phyloP scores from a whole-genome alignment of 257 asterid species.

The Solanum dulcamara region DNA sequence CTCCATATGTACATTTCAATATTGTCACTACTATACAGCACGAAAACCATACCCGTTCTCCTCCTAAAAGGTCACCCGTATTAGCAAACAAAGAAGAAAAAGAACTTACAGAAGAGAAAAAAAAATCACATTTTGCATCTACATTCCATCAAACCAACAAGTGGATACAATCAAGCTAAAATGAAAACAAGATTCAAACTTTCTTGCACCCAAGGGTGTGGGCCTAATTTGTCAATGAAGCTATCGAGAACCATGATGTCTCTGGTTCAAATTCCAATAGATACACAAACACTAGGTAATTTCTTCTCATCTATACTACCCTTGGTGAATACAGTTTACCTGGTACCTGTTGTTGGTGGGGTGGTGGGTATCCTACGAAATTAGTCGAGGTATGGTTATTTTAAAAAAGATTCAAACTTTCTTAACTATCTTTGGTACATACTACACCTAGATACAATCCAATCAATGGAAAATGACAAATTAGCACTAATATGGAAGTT shows the following conservation, averaged over 20 bases:
- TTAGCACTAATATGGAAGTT: not conserved
- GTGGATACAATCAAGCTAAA: not conserved
- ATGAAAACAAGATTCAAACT: not conserved
- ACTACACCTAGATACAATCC: not conserved
- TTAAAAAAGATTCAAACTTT: not conserved
- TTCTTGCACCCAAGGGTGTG: not conserved
- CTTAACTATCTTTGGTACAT: not conserved
- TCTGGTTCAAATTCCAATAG: too few species aligned
- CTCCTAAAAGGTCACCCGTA: not conserved
- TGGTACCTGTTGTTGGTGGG: too few species aligned
- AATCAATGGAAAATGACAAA: not conserved
- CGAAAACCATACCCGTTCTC: not conserved
- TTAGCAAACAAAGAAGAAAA: not conserved
- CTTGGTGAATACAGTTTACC: not conserved
- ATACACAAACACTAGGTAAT: not conserved
- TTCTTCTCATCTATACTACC: not conserved
- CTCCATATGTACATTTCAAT: too few species aligned
- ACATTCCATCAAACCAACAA: not conserved
- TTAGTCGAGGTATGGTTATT: not conserved
- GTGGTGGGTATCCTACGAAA: too few species aligned
- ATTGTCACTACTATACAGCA: too few species aligned
- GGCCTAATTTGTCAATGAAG: not conserved
- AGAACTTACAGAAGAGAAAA: not conserved
- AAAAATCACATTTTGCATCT: not conserved
- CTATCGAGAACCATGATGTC: not conserved